phyloP scores from a whole-genome alignment of 441 rosid genomes.

The Pelargonium australe region DNA sequence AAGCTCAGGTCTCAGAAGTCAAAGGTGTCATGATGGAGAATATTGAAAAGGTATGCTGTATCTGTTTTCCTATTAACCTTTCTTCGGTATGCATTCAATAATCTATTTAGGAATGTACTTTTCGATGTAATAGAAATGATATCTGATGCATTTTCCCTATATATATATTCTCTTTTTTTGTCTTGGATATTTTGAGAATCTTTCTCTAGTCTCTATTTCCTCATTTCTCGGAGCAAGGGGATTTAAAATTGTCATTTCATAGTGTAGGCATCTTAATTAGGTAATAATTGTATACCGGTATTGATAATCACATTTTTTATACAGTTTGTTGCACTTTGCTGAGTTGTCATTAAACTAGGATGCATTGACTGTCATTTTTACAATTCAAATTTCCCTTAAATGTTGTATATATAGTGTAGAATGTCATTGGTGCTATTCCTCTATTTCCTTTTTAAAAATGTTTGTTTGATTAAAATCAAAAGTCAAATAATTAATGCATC shows the following conservation, averaged over 20 bases:
- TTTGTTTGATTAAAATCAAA: neutral
- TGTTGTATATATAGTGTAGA: neutral
- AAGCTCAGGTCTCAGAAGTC: slow-evolving; percentile 13
- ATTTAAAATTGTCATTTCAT: neutral
- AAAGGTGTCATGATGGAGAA: slow-evolving; percentile 16
- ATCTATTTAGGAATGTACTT: neutral
- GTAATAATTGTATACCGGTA: neutral
- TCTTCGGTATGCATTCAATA: neutral
- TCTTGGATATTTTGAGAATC: neutral
- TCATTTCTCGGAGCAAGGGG: neutral
- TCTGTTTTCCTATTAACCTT: neutral
- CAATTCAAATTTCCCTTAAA: neutral
- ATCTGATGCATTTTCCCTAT: neutral
- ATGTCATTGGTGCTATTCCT: no score
- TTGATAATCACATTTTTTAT: neutral
- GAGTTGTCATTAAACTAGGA: neutral
- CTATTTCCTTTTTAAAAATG: no score
- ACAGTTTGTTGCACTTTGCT: neutral
- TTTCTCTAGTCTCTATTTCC: neutral
- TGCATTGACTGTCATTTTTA: neutral
- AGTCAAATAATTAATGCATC: neutral
- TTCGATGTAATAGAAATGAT: neutral
- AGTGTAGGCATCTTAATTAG: neutral
- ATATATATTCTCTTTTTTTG: neutral
- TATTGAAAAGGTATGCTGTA: slow-evolving; percentile 8